phyloP scores from a whole-genome alignment of 345 rosid genomes.

The Populus pruinosa region DNA sequence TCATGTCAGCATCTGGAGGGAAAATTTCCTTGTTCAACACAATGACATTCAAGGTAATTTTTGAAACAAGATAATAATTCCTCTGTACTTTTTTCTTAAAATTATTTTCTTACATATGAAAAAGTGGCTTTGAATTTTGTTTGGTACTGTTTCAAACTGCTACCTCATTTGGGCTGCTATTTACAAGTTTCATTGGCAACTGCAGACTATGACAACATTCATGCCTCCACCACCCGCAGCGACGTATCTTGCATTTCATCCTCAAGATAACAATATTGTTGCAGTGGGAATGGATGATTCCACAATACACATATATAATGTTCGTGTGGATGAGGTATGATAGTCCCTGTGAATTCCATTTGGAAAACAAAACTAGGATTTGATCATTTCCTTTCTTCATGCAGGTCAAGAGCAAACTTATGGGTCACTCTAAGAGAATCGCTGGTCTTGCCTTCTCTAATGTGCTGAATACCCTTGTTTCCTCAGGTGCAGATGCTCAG shows the following conservation, averaged over 20 bases:
- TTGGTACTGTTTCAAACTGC: not conserved
- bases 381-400: not conserved
- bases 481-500: slow-evolving; percentile 92
- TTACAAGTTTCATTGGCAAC: slow-evolving; percentile 4
- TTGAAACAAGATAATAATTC: not conserved
- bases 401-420: slow-evolving; percentile 70
- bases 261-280: slow-evolving; percentile 44
- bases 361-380: not conserved
- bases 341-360: not conserved
- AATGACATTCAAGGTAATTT: slow-evolving; percentile 35
- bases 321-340: slow-evolving; percentile 37
- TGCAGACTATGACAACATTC: slow-evolving; percentile 42
- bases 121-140: not conserved
- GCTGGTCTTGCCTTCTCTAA: slow-evolving; percentile 79
- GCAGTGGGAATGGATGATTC: slow-evolving; percentile 54
- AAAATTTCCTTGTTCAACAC: slow-evolving; percentile 41
- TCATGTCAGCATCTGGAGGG: slow-evolving; percentile 44
- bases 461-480: slow-evolving; percentile 54
- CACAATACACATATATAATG: slow-evolving; percentile 35
- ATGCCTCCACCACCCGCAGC: slow-evolving; percentile 43
- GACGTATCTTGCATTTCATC: slow-evolving; percentile 51
- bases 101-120: not conserved
- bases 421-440: slow-evolving; percentile 69
- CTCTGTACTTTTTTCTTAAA: not conserved
- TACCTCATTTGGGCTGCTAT: not conserved